A percentile compares a stretch with the other conserved stretches of the same genome.
Evolutionary conservation across 2,329 filamentous ascomycete species (phyloP).

Genomic region (Waltergamsia citrina): DNA sequence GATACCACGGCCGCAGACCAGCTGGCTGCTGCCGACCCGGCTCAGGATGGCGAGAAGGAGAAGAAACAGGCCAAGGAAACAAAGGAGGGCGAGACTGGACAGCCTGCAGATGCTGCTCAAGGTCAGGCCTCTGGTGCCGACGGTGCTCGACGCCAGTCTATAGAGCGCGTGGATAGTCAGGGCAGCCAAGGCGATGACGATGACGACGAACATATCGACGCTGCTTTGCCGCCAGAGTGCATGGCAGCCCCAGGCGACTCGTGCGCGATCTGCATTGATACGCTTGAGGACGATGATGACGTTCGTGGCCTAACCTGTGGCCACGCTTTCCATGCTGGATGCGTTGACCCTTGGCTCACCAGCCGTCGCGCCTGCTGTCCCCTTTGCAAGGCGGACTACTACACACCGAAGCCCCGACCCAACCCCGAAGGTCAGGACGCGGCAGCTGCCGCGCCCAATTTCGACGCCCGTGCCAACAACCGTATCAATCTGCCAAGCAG

Average conservation of each 20-base stretch:
- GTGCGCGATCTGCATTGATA: constrained; percentile 94
- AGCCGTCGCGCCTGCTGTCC: constrained; percentile 91
- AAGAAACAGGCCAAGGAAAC: constrained; percentile 7
- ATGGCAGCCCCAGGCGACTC: constrained; percentile 78
- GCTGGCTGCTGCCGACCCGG: constrained; percentile 8
- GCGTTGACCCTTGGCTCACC: constrained; percentile 94
- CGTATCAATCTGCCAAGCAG: constrained; percentile 38
- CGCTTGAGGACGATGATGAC: constrained; percentile 89
- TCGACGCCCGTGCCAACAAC: constrained; percentile 26
- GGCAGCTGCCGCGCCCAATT: constrained; percentile 7
- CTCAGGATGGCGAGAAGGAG: constrained; percentile 9
- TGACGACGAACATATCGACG: constrained; percentile 73
- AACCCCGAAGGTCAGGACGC: constrained; percentile 27
- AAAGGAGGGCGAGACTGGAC: constrained; percentile 9
- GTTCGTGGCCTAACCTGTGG: constrained; percentile 89
- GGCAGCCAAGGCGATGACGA: constrained; percentile 53
- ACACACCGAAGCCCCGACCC: constrained; percentile 80
- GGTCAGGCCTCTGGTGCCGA: constrained; percentile 5
- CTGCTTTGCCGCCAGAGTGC: constrained; percentile 72
- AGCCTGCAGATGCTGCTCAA: constrained; percentile 12
- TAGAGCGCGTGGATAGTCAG: constrained; percentile 25
- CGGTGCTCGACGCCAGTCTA: constrained; percentile 6
- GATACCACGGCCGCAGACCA: background rate
- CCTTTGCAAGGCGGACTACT: constrained; percentile 96
- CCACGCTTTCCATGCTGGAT: constrained; percentile 96